Evolutionary conservation across 495 filamentous ascomycete species (phyloP).

Genomic region (Pseudevernia furfuracea): DNA sequence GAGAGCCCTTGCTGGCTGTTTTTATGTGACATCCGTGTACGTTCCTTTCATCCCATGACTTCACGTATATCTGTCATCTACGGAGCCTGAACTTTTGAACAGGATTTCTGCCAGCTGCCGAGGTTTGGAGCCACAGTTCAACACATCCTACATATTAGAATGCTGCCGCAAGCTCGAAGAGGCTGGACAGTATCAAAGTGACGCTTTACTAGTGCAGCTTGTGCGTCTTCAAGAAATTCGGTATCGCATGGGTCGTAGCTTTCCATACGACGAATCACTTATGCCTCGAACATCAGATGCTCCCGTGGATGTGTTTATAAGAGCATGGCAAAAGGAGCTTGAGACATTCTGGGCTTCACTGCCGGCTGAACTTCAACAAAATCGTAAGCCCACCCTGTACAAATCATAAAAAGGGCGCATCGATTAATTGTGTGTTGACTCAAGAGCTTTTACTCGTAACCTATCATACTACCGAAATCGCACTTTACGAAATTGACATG

Average conservation of each 20-base stretch:
- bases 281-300: neutral
- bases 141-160: neutral
- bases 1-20: conserved; percentile 2
- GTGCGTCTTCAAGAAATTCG: conserved; percentile 1
- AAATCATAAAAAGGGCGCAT: neutral
- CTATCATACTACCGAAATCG: neutral
- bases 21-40: neutral
- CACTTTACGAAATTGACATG: neutral
- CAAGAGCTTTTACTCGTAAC: neutral
- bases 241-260: conserved; percentile 5
- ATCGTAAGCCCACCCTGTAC: neutral
- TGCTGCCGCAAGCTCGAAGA: neutral
- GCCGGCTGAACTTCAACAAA: neutral
- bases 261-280: neutral
- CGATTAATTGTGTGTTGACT: neutral
- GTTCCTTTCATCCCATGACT: neutral
- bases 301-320: neutral
- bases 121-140: conserved; percentile 1
- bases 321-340: neutral
- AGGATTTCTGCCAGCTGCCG: neutral
- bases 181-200: conserved; percentile 1
- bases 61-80: neutral
- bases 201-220: neutral
- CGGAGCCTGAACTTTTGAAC: neutral
- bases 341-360: neutral